A percentile compares a stretch with the other conserved stretches of the same genome.
These are phyloP conservation scores for Epichloe uncinata DNA, from an alignment of 2,329 filamentous ascomycete genomes.

Conservation along the genomic window DNA sequence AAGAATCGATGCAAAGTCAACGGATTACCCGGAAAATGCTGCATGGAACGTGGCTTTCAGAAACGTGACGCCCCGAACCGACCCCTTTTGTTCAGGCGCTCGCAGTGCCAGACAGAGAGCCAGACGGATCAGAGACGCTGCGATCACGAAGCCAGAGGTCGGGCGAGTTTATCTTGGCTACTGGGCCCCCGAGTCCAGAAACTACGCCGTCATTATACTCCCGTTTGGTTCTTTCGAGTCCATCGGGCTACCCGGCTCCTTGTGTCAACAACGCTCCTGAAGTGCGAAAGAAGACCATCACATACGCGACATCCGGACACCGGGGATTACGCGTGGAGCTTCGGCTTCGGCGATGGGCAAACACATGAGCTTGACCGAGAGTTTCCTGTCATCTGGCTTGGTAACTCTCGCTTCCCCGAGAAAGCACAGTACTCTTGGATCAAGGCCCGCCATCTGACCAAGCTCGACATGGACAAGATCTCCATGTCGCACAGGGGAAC, in stretches of 20 bases:
- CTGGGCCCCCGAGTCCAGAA: not conserved
- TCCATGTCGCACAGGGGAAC: not conserved
- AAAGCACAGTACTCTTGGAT: not conserved
- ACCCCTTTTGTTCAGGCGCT: not conserved
- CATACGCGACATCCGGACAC: not conserved
- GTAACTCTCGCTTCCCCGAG: not conserved
- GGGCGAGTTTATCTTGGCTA: not conserved
- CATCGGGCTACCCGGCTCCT: not conserved
- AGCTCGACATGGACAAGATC: not conserved
- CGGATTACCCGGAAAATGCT: too few species aligned
- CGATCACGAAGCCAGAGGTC: not conserved
- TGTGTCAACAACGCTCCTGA: not conserved
- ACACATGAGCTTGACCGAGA: not conserved
- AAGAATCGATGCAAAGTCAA: too few species aligned
- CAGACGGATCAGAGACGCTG: not conserved
- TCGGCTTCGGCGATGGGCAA: not conserved
- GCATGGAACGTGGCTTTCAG: too few species aligned
- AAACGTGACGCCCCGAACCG: not conserved
- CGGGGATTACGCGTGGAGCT: not conserved
- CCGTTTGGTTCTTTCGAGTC: not conserved
- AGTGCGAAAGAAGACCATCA: not conserved
- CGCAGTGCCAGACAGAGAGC: not conserved
- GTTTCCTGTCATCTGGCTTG: not conserved
- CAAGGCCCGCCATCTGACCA: not conserved
- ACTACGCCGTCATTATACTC: accelerated